Percentiles rank a stretch among this genome's conserved stretches.
Conservation (phyloP, 352 stramenopile species). For the Blastocystis sp. region DNA sequence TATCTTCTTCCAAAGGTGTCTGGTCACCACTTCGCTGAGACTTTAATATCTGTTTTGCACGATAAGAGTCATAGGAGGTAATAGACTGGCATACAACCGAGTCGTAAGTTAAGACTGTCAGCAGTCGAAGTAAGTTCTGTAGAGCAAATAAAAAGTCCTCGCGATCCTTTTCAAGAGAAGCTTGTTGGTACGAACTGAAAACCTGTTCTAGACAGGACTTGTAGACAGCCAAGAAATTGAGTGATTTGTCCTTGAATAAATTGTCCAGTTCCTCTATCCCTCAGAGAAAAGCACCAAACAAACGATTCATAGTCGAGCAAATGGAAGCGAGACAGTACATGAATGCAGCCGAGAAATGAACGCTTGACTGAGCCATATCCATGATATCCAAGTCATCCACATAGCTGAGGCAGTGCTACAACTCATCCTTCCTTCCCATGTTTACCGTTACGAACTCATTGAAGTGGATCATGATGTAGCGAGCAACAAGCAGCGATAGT, state of each 20-base stretch:
- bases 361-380: neutral
- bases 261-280: neutral
- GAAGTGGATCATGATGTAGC: neutral
- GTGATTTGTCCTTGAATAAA: neutral
- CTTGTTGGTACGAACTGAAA: neutral
- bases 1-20: neutral
- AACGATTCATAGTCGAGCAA: neutral
- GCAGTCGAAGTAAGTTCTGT: neutral
- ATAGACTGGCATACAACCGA: neutral
- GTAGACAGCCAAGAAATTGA: neutral
- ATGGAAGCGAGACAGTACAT: slow-evolving; percentile 27
- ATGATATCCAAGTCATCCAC: neutral
- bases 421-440: neutral
- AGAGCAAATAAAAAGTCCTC: neutral
- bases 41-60: neutral
- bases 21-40: neutral
- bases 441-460: neutral
- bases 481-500: neutral
- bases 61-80: neutral
- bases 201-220: neutral
- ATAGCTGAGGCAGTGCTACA: neutral
- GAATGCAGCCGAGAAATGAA: slow-evolving; percentile 22
- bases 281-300: neutral
- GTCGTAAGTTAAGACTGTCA: slow-evolving; percentile 25
- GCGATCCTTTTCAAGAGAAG: neutral